Percentiles rank a stretch among this genome's conserved stretches.
These are phyloP conservation scores for Zasmidium angulare DNA, from an alignment of 2,329 filamentous ascomycete species.

Conservation along the genomic window DNA sequence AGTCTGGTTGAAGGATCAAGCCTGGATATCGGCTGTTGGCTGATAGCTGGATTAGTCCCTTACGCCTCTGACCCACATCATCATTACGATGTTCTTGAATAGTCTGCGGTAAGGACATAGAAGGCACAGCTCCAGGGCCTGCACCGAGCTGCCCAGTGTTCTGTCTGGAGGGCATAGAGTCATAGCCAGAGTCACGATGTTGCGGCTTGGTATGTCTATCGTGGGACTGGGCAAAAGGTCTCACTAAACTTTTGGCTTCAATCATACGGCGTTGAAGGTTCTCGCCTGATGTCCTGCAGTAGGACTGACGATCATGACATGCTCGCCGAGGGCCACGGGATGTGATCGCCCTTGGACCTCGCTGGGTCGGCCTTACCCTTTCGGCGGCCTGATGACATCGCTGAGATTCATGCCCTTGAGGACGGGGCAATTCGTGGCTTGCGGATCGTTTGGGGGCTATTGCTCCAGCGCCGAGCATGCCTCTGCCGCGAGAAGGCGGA, in stretches of 20 bases:
- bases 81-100: not conserved
- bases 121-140: not conserved
- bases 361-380: not conserved
- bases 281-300: slow-evolving; percentile 1
- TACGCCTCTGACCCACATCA: slow-evolving; percentile 3
- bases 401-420: slow-evolving; percentile 4
- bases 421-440: slow-evolving; percentile 7
- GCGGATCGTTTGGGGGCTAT: slow-evolving; percentile 11
- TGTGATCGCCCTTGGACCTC: not conserved
- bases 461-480: not conserved
- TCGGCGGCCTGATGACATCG: not conserved
- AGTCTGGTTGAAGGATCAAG: slow-evolving; percentile 26
- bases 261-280: slow-evolving; percentile 1
- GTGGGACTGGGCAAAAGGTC: slow-evolving; percentile 9
- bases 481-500: slow-evolving; percentile 6
- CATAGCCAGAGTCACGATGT: slow-evolving; percentile 17
- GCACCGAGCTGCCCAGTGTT: slow-evolving; percentile 1
- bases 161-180: slow-evolving; percentile 5
- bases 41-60: slow-evolving; percentile 3
- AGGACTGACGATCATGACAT: not conserved
- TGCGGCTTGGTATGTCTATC: slow-evolving; percentile 1
- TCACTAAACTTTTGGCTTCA: slow-evolving; percentile 2
- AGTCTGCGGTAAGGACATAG: not conserved
- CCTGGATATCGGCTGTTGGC: slow-evolving; percentile 13
- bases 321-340: not conserved